phyloP scores from a whole-genome alignment of 1,284 basidiomycete species.

The Trichosporon faecale region DNA sequence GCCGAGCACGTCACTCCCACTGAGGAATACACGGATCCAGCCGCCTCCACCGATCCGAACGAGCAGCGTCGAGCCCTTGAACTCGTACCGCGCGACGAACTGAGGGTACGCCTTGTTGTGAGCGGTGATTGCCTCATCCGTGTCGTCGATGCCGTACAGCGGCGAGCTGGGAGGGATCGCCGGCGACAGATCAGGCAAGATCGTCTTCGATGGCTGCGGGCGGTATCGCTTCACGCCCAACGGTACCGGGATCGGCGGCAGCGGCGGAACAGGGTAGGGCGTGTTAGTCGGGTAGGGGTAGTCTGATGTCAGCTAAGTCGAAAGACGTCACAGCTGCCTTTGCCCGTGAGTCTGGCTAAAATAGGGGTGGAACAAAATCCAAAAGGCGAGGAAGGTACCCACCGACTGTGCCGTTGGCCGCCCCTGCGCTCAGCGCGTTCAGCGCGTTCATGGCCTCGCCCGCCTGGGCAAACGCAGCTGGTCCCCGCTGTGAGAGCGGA shows the following conservation, averaged over 20 bases:
- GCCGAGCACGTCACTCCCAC: conserved; percentile 10
- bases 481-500: conserved; percentile 1
- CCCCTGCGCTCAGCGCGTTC: conserved; percentile 15
- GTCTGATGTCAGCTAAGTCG: conserved; percentile 11
- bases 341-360: too few relatives aligned
- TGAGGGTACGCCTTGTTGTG: conserved; percentile 14
- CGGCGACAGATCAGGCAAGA: conserved; percentile 9
- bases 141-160: neutral
- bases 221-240: conserved; percentile 11
- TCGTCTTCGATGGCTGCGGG: neutral
- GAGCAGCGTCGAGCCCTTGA: conserved; percentile 14
- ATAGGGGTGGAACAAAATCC: too few relatives aligned
- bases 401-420: conserved; percentile 16
- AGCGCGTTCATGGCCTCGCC: conserved; percentile 16
- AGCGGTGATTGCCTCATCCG: conserved; percentile 8
- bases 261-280: conserved; percentile 23
- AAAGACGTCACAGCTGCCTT: neutral
- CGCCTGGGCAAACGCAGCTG: neutral
- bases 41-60: conserved; percentile 11
- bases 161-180: conserved; percentile 6
- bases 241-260: conserved; percentile 24
- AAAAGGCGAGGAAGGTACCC: too few relatives aligned
- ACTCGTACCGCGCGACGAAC: conserved; percentile 1
- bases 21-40: conserved; percentile 15
- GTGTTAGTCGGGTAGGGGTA: conserved; percentile 23